phyloP scores from a whole-genome alignment of 106 monocot genomes.

The Chionographis japonica region DNA sequence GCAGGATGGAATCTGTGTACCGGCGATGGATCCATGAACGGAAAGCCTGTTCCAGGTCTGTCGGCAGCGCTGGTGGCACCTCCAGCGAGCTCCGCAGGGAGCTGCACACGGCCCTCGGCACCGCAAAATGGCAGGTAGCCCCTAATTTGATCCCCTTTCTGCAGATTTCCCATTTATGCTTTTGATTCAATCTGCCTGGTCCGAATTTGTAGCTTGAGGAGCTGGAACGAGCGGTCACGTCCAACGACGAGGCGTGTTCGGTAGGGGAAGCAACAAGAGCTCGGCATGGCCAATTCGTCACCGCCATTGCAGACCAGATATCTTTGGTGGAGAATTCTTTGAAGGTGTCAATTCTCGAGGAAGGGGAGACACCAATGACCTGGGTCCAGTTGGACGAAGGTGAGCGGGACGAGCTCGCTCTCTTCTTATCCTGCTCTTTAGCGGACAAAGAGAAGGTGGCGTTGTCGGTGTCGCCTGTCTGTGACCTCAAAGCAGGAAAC shows the following conservation, averaged over 20 bases:
- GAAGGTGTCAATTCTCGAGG: slow-evolving; percentile 25
- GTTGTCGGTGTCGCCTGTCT: not conserved
- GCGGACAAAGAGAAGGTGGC: not conserved
- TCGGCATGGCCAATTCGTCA: slow-evolving; percentile 52
- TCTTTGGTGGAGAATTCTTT: slow-evolving; percentile 34
- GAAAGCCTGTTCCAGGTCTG: not conserved
- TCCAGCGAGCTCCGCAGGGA: slow-evolving; percentile 40
- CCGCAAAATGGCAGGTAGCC: slow-evolving; percentile 78
- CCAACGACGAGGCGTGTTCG: slow-evolving; percentile 24
- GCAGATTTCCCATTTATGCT: not conserved
- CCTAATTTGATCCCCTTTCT: not conserved
- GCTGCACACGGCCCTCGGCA: slow-evolving; percentile 55
- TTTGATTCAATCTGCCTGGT: not conserved
- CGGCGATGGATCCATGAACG: slow-evolving; percentile 53
- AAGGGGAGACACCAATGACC: slow-evolving; percentile 8
- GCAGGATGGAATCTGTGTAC: slow-evolving; percentile 65
- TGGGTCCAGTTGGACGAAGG: slow-evolving; percentile 41
- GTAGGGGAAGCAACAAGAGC: slow-evolving; percentile 41
- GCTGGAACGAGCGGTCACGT: slow-evolving; percentile 36
- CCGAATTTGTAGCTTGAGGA: slow-evolving; percentile 49
- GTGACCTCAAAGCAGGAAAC: not conserved
- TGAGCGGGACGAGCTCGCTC: slow-evolving; percentile 49
- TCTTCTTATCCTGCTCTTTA: slow-evolving; percentile 22
- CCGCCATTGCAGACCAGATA: slow-evolving; percentile 42
- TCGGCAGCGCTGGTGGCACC: not conserved